Percentiles rank a stretch among this genome's conserved stretches.
Evolutionary conservation across 2,329 filamentous ascomycete genomes (phyloP).

Genomic region (Cryphonectria carpinicola): DNA sequence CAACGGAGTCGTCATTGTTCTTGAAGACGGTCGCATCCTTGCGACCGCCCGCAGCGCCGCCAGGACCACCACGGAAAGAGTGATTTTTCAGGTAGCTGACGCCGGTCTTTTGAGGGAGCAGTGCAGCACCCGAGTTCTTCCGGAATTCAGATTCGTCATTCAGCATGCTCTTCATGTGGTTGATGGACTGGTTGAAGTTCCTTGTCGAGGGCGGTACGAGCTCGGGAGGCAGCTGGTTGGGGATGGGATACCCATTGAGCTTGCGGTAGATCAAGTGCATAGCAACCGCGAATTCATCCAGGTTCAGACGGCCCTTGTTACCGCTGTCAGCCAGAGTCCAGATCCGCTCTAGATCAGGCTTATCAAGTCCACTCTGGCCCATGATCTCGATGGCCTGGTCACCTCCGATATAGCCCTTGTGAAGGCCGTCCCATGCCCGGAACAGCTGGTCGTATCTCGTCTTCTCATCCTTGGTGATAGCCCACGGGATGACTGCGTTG

Average conservation of each 20-base stretch:
- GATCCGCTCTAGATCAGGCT: slow-evolving; percentile 84
- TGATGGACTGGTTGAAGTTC: slow-evolving; percentile 91
- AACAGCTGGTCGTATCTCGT: slow-evolving; percentile 95
- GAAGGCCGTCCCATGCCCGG: slow-evolving; percentile 93
- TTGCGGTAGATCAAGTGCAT: slow-evolving; percentile 99
- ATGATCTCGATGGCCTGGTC: slow-evolving; percentile 96
- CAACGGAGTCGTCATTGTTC: slow-evolving; percentile 91
- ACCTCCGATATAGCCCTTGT: slow-evolving; percentile 89
- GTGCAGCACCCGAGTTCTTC: slow-evolving; percentile 84
- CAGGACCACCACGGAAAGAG: slow-evolving; percentile 73
- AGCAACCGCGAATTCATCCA: slow-evolving; percentile 96
- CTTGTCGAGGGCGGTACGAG: slow-evolving; percentile 92
- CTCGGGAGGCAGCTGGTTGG: slow-evolving; percentile 84
- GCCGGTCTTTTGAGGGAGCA: slow-evolving; percentile 95
- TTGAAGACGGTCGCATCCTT: slow-evolving; percentile 98
- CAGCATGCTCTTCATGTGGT: slow-evolving; percentile 87
- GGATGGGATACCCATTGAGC: slow-evolving; percentile 92
- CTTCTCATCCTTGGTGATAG: slow-evolving; percentile 98
- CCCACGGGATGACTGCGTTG: slow-evolving; percentile 96
- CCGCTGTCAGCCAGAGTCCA: slow-evolving; percentile 95
- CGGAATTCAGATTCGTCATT: slow-evolving; percentile 87
- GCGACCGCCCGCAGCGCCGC: slow-evolving; percentile 62
- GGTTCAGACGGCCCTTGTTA: slow-evolving; percentile 90
- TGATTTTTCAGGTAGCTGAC: slow-evolving; percentile 97
- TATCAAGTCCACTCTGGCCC: slow-evolving; percentile 91